phyloP scores from a whole-genome alignment of 306 rosid genomes.

The Trifolium dubium region DNA sequence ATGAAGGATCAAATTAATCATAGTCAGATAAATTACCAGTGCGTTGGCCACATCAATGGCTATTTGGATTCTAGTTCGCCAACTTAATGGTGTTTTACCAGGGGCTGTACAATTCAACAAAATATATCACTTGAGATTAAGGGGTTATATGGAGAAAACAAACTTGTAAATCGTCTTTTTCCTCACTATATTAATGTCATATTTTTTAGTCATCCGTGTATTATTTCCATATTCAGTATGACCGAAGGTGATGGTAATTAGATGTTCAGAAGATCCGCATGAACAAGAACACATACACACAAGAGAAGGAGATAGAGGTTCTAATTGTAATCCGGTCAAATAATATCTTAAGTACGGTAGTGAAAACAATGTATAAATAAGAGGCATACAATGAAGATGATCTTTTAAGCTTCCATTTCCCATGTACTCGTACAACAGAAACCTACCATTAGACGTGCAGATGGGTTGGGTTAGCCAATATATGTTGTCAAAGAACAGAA shows the following conservation, averaged over 20 bases:
- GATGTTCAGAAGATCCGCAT: conserved; percentile 32
- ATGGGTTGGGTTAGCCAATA: conserved; percentile 40
- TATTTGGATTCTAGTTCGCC: conserved; percentile 87
- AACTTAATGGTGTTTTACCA: conserved; percentile 76
- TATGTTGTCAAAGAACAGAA: conserved; percentile 41
- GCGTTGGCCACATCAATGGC: conserved; percentile 97
- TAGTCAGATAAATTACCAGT: conserved; percentile 61
- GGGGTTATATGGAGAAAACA: conserved; percentile 35
- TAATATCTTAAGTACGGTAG: conserved; percentile 13
- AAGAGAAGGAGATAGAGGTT: conserved; percentile 8
- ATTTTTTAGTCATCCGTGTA: not conserved
- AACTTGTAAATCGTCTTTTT: conserved; percentile 21
- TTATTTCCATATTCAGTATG: conserved; percentile 12
- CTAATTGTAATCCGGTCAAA: conserved; percentile 20
- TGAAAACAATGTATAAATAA: conserved; percentile 41
- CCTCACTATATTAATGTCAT: conserved; percentile 5
- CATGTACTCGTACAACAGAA: conserved; percentile 93
- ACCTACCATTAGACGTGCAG: conserved; percentile 64
- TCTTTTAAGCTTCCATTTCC: conserved; percentile 98
- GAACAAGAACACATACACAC: conserved; percentile 9
- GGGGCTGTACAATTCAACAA: conserved; percentile 63
- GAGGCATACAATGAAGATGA: conserved; percentile 93
- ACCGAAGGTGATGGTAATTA: conserved; percentile 15
- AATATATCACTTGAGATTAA: conserved; percentile 28
- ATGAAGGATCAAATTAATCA: conserved; percentile 29